Base-by-base conservation (phyloP, 78 protist genomes). In the Dictyostelium capitatum region DNA sequence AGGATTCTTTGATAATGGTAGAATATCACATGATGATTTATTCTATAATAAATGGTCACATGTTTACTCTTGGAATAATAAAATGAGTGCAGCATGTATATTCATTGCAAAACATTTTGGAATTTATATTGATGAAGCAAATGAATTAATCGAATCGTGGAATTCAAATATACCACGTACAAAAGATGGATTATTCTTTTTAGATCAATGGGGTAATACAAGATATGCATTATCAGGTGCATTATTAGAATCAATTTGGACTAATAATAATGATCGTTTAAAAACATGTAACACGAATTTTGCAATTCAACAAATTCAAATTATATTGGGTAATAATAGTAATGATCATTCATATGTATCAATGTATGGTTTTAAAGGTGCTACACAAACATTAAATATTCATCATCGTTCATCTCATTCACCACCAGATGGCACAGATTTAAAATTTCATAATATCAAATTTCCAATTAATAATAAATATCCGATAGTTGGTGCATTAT, bases 391-490 rank as follows among this genome's bases (percentile, higher is more conserved):
- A 30, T 69, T 51, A 2, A 83, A 83, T n/a, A 30, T 78, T 41
- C 90, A 83, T 41, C 90, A 83, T 72, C 50, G 90, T n/a, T 56
- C 90, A 1, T 32, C 82, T 4, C 90, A 83, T 32, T 78, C 73
- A 1, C 62, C 90, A 14, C 30, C 30, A 5, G 37, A 54, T 11
- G 57, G 57, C 9, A 72, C 73, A 8, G 70, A 62, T 62, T 62
- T 62, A 62, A 62, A 62, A 62, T 62, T 62, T 11, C 32, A 62
- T 62, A 62, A 62, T 62, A 69, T 72, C 14, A 20, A 15, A n/a
- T 54, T 17, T 4, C 90, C 90, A 8, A 15, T 15, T 15, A 69
- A 72, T 28, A 83, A 83, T 43, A 54, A 15, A 11, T 72, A 72
- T 72, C 69, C 74, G 5, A 7, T 83, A 8, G 4, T 41, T n/a